These are phyloP conservation scores for Pleurotus platypus DNA, from an alignment of 768 basidiomycete species.

Conservation along the genomic window DNA sequence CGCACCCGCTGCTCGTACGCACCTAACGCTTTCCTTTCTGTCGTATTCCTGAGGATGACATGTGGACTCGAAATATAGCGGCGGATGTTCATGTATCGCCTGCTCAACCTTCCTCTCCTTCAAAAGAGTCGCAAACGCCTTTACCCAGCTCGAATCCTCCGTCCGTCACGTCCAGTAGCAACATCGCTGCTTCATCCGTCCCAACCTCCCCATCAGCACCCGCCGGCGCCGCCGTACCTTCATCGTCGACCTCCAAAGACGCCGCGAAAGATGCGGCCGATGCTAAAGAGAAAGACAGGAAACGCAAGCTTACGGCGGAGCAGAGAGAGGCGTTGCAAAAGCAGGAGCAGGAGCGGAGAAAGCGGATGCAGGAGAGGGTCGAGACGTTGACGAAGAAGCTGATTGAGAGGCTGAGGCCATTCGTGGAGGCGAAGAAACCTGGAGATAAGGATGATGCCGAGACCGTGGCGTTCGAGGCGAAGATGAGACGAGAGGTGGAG, in stretches of 20 bases:
- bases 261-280: conserved; percentile 7
- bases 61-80: background rate
- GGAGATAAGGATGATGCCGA: conserved; percentile 81
- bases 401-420: conserved; percentile 80
- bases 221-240: conserved; percentile 1
- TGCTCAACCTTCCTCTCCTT: conserved; percentile 17
- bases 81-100: conserved; percentile 13
- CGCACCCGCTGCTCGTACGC: conserved; percentile 14
- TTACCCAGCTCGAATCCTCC: conserved; percentile 1
- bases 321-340: conserved; percentile 81
- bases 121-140: background rate
- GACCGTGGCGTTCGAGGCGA: conserved; percentile 71
- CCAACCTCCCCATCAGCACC: conserved; percentile 16
- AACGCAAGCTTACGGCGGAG: conserved; percentile 69
- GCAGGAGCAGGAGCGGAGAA: conserved; percentile 77
- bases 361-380: conserved; percentile 78
- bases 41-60: too few species aligned
- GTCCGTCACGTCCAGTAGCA: conserved; percentile 8
- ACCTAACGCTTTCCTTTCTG: too few species aligned
- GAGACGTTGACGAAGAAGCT: conserved; percentile 74
- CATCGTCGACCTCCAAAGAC: conserved; percentile 19
- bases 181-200: background rate
- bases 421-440: conserved; percentile 86
- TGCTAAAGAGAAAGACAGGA: conserved; percentile 33
- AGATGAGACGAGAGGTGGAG: conserved; percentile 81